These are phyloP conservation scores for Mariannaea sp. DNA, from an alignment of 2,329 filamentous ascomycete genomes.

Conservation along the genomic window DNA sequence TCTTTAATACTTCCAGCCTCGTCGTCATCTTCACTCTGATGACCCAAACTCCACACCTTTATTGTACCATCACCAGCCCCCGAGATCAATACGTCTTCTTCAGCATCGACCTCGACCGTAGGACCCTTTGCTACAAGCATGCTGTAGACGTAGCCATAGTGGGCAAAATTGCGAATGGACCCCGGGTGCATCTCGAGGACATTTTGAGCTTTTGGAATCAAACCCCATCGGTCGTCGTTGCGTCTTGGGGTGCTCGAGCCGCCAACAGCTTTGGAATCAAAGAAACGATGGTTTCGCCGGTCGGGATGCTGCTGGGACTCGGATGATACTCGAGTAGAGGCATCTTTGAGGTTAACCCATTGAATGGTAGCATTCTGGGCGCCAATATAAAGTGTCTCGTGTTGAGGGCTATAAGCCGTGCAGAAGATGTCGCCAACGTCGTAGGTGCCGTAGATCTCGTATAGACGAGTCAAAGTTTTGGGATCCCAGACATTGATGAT, in stretches of 20 bases:
- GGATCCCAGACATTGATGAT: conserved; percentile 95
- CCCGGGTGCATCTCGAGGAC: conserved; percentile 81
- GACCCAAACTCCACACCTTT: conserved; percentile 81
- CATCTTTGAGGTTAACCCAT: conserved; percentile 80
- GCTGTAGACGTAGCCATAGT: conserved; percentile 94
- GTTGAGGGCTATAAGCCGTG: conserved; percentile 80
- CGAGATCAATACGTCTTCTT: conserved; percentile 83
- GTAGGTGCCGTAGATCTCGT: conserved; percentile 90
- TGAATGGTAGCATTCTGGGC: conserved; percentile 95
- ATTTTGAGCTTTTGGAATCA: conserved; percentile 58
- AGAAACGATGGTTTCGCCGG: conserved; percentile 83
- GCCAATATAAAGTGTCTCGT: conserved; percentile 86
- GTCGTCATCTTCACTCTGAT: conserved; percentile 45
- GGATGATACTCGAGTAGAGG: conserved; percentile 61
- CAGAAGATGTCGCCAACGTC: conserved; percentile 97
- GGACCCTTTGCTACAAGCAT: conserved; percentile 83
- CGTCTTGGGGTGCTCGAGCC: conserved; percentile 78
- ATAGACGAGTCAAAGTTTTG: conserved; percentile 72
- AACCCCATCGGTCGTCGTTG: conserved; percentile 60
- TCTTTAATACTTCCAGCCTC: conserved; percentile 68
- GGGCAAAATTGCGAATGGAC: conserved; percentile 85
- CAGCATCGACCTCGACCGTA: conserved; percentile 67
- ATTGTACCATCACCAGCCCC: conserved; percentile 93
- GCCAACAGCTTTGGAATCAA: conserved; percentile 86
- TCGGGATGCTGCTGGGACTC: conserved; percentile 74